phyloP scores from a whole-genome alignment of 2,329 filamentous ascomycete genomes.

The Daldinia eschscholtzii region DNA sequence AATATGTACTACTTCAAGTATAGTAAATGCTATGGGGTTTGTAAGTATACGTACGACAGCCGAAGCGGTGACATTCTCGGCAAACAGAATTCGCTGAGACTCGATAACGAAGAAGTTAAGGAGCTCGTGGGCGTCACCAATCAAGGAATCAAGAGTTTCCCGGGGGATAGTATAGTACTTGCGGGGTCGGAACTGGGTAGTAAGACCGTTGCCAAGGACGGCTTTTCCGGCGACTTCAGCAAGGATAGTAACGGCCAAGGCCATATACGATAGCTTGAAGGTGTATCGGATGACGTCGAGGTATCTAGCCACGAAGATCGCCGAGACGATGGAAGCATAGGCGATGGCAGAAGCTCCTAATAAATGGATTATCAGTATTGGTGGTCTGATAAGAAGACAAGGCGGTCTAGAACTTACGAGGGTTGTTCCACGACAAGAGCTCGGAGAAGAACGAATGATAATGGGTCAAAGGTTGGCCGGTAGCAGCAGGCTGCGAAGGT shows the following conservation, averaged over 20 bases:
- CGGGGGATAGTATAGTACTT: constrained; percentile 76
- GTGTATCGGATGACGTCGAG: constrained; percentile 74
- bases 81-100: constrained; percentile 75
- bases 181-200: constrained; percentile 74
- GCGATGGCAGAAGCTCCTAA: constrained; percentile 74
- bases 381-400: not conserved
- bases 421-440: constrained; percentile 77
- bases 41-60: constrained; percentile 63
- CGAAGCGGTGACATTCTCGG: constrained; percentile 74
- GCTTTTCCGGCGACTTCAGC: constrained; percentile 73
- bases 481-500: constrained; percentile 66
- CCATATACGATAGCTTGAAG: constrained; percentile 75
- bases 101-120: constrained; percentile 80
- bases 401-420: constrained; percentile 62
- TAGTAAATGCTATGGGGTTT: not conserved
- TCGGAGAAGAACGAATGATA: constrained; percentile 79
- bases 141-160: constrained; percentile 70
- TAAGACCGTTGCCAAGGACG: constrained; percentile 71
- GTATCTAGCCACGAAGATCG: constrained; percentile 74
- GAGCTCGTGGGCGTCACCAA: constrained; percentile 75
- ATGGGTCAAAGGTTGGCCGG: constrained; percentile 73
- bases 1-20: constrained; percentile 29
- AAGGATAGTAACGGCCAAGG: constrained; percentile 69
- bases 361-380: constrained; percentile 45
- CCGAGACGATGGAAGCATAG: constrained; percentile 67